These are phyloP conservation scores for Neopestalotiopsis clavispora DNA, from an alignment of 2,329 filamentous ascomycete genomes.

Conservation along the genomic window DNA sequence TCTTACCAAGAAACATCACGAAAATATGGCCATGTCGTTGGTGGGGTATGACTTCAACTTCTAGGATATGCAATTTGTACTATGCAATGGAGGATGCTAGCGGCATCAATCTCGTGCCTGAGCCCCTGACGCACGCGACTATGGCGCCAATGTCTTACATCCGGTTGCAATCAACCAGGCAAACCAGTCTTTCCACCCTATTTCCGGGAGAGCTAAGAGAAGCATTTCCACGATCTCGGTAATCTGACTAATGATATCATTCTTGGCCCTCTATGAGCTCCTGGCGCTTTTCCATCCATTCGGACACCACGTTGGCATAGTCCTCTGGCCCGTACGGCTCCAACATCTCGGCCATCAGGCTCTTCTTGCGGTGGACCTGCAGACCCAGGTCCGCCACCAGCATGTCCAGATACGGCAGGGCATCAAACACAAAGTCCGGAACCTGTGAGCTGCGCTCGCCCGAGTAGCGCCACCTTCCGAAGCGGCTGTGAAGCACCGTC, in stretches of 20 bases:
- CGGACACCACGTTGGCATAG: constrained; percentile 57
- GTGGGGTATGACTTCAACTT: no score
- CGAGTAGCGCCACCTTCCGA: constrained; percentile 72
- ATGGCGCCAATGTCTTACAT: neutral
- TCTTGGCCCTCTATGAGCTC: constrained; percentile 19
- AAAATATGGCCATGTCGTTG: no score
- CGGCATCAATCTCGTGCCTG: no score
- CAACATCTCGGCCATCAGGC: constrained; percentile 55
- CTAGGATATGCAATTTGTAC: no score
- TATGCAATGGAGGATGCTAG: no score
- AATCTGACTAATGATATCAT: neutral
- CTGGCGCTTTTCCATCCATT: constrained; percentile 46
- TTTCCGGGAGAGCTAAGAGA: no score
- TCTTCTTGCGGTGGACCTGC: constrained; percentile 58
- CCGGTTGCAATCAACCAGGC: no score
- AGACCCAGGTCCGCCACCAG: constrained; percentile 70
- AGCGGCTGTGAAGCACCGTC: constrained; percentile 69
- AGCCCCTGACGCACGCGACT: no score
- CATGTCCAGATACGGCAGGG: constrained; percentile 73
- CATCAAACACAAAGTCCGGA: constrained; percentile 78
- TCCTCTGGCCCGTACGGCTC: constrained; percentile 64
- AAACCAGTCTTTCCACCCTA: no score
- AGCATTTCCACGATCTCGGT: no score
- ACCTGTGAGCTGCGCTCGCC: constrained; percentile 65
- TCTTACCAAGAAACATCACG: no score